Evolutionary conservation across 2,329 filamentous ascomycete species (phyloP).

Genomic region (Botrytis porri): DNA sequence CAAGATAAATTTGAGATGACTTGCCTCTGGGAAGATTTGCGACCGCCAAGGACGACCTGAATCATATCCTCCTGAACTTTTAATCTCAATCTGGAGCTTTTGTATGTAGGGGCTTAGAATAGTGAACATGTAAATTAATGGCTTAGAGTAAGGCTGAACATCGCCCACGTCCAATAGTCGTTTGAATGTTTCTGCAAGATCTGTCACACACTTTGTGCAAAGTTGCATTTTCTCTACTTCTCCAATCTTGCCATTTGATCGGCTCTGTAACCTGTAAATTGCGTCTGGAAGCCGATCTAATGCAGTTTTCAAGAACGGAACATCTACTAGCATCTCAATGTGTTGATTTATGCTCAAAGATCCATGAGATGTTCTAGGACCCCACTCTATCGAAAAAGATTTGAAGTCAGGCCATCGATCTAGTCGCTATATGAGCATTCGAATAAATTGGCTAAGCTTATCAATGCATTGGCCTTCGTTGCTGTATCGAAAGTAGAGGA

Average conservation of each 20-base stretch:
- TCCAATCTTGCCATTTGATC: background rate
- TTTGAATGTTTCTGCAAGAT: background rate
- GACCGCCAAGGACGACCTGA: background rate
- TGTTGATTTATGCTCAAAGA: background rate
- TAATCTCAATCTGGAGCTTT: background rate
- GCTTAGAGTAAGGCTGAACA: background rate
- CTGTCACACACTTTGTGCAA: background rate
- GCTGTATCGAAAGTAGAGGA: background rate
- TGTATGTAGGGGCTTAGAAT: background rate
- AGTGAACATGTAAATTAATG: background rate
- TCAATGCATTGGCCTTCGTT: background rate
- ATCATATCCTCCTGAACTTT: accelerated
- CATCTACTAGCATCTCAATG: background rate
- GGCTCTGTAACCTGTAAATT: too few species aligned
- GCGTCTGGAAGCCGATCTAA: background rate
- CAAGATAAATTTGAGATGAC: background rate
- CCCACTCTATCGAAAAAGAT: background rate
- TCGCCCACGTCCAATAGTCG: background rate
- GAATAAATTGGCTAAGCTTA: background rate
- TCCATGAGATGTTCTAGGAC: background rate
- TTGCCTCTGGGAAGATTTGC: background rate
- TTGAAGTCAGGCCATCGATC: background rate
- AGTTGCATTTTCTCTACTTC: background rate
- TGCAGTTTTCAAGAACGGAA: background rate
- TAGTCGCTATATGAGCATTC: background rate